Evolutionary conservation across 192 early-diverging fungal genomes (phyloP).

Genomic region (Coemansia sp.): DNA sequence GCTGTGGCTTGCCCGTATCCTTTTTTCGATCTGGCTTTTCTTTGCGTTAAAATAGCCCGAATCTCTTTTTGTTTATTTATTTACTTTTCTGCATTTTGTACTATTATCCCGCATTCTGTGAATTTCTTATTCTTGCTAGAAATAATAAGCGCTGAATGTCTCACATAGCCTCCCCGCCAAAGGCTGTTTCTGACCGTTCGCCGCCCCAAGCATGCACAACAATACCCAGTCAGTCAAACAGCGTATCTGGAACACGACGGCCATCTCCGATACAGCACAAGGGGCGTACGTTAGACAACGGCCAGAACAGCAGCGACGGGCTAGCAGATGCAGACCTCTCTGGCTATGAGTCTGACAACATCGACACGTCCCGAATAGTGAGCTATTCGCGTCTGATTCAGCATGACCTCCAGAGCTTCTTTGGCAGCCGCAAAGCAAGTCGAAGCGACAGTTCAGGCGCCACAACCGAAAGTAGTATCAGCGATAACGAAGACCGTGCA

Average conservation of each 20-base stretch:
- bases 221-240: neutral
- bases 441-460: neutral
- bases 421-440: neutral
- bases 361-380: constrained; percentile 26
- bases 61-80: neutral
- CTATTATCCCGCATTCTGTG: neutral
- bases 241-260: neutral
- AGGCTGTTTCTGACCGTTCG: too few species aligned
- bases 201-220: too few species aligned
- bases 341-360: constrained; percentile 16
- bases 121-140: neutral
- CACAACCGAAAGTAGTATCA: neutral
- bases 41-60: neutral
- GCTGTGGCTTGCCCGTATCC: neutral
- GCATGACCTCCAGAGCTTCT: neutral
- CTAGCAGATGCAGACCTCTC: constrained; percentile 2
- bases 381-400: constrained; percentile 17
- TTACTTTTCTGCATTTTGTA: neutral
- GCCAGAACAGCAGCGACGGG: neutral
- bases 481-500: neutral
- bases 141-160: neutral
- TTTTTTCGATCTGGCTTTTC: neutral
- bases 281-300: neutral
- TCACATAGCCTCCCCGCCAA: neutral
- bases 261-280: neutral